Conservation (phyloP, 140 eudicot species). For the Bidens hawaiensis region DNA sequence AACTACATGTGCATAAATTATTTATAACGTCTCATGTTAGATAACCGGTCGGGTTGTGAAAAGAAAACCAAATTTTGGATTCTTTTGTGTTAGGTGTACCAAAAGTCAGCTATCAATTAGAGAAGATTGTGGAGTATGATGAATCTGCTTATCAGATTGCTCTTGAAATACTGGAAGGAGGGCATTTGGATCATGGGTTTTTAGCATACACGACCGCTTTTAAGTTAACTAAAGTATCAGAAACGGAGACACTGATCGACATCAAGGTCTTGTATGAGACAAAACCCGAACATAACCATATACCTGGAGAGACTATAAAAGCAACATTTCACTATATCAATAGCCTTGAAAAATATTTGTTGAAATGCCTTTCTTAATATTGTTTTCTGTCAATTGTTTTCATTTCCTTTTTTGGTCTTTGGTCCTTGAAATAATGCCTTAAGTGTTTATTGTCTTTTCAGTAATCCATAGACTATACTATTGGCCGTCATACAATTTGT, state of each 20-base stretch:
- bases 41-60: not conserved
- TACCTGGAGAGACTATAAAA: constrained; percentile 37
- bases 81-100: constrained; percentile 22
- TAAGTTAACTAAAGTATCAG: constrained; percentile 29
- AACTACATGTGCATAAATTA: too few species aligned
- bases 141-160: constrained; percentile 33
- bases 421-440: not conserved
- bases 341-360: constrained; percentile 25
- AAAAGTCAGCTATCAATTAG: constrained; percentile 40
- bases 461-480: too few species aligned
- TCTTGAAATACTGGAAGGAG: constrained; percentile 48
- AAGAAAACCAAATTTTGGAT: too few species aligned
- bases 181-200: constrained; percentile 37
- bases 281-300: constrained; percentile 29
- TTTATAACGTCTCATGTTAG: not conserved
- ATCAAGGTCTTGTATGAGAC: constrained; percentile 43
- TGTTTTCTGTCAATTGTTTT: not conserved
- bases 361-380: not conserved
- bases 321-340: constrained; percentile 30
- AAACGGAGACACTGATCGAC: constrained; percentile 33
- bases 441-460: too few species aligned
- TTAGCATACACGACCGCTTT: constrained; percentile 27
- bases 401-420: not conserved
- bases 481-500: too few species aligned
- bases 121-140: constrained; percentile 36